Conservation (phyloP, 2,329 filamentous ascomycete genomes). For the Stagonosporopsis tanaceti region DNA sequence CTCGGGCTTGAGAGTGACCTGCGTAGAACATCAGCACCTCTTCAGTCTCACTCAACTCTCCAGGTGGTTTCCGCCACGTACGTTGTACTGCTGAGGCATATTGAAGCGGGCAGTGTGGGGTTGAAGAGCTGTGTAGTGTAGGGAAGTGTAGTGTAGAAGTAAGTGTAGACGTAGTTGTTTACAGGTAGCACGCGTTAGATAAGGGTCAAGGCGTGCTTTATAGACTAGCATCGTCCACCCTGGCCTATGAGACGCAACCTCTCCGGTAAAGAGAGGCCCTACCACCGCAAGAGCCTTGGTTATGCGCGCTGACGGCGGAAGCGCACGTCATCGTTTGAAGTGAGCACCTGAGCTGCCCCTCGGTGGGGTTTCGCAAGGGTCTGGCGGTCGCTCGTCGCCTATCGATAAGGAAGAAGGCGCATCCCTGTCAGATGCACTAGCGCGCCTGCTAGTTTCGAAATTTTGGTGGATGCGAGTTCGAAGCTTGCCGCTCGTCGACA, state of each 20-base stretch:
- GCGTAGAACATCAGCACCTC: constrained; percentile 12
- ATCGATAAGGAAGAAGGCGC: constrained; percentile 43
- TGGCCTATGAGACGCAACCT: constrained; percentile 5
- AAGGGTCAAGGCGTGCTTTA: constrained; percentile 33
- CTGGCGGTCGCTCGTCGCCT: constrained; percentile 15
- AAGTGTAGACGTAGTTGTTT: constrained; percentile 9
- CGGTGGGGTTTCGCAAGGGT: constrained; percentile 14
- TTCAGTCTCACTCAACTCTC: background rate
- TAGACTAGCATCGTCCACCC: constrained; percentile 24
- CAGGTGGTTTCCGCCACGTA: constrained; percentile 18
- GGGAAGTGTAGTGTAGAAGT: background rate
- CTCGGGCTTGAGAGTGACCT: constrained; percentile 83
- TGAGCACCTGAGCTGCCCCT: constrained; percentile 15
- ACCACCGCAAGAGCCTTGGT: constrained; percentile 34
- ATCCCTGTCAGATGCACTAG: constrained; percentile 37
- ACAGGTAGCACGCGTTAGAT: constrained; percentile 19
- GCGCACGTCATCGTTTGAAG: constrained; percentile 16
- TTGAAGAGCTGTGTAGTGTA: constrained; percentile 1
- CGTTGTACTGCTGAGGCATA: constrained; percentile 50
- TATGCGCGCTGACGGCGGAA: constrained; percentile 25
- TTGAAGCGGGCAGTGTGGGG: constrained; percentile 17
- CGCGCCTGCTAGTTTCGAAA: constrained; percentile 43
- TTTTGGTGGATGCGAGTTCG: constrained; percentile 32
- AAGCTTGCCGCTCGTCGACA: constrained; percentile 17
- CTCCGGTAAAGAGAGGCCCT: constrained; percentile 14